Conservation (phyloP, 192 early-diverging fungal species). For the Dissophora globulifera region DNA sequence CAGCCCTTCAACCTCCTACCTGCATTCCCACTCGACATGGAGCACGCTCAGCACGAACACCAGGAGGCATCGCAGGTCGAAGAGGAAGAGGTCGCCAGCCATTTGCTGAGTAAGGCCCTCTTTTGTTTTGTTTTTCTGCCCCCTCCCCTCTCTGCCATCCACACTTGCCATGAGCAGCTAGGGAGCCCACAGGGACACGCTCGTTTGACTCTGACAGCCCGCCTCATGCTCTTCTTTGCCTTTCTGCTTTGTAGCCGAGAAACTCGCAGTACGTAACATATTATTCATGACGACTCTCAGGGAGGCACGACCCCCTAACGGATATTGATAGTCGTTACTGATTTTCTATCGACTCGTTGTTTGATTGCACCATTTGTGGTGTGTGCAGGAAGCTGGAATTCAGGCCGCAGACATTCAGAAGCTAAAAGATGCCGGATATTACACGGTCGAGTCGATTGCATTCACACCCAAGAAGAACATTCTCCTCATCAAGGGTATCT, state of each 20-base stretch:
- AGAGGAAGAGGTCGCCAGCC: slow-evolving; percentile 27
- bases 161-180: too few species aligned
- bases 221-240: neutral
- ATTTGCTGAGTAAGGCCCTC: slow-evolving; percentile 35
- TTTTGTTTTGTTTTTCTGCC: neutral
- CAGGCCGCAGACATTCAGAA: slow-evolving; percentile 82
- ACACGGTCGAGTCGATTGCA: slow-evolving; percentile 93
- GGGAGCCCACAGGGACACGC: slow-evolving; percentile 11
- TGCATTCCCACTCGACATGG: neutral
- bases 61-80: slow-evolving; percentile 35
- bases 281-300: neutral
- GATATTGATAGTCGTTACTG: too few species aligned
- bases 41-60: slow-evolving; percentile 31
- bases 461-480: slow-evolving; percentile 91
- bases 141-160: neutral
- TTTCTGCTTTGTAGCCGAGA: slow-evolving; percentile 30
- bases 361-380: too few species aligned
- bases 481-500: slow-evolving; percentile 92
- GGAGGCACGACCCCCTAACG: too few species aligned
- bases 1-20: neutral
- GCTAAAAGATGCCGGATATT: slow-evolving; percentile 86
- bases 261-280: slow-evolving; percentile 33
- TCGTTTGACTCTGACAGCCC: slow-evolving; percentile 26
- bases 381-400: slow-evolving; percentile 70
- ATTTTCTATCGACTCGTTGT: too few species aligned